Conservation (phyloP, 23 red algal genomes). For the Gracilaria caudata region DNA sequence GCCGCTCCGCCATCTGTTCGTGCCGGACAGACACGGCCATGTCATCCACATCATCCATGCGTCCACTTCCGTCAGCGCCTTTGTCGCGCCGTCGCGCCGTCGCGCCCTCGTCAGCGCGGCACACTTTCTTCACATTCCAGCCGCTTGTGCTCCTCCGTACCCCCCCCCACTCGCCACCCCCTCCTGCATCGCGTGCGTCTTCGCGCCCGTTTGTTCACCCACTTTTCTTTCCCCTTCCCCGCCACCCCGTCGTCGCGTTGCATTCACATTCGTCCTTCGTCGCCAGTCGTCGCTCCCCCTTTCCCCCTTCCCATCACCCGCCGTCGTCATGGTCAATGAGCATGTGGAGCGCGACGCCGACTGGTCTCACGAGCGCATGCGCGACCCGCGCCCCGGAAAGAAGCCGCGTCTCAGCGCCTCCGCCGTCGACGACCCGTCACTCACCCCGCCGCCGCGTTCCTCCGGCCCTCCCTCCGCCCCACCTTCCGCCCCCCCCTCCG, state of each 20-base stretch:
- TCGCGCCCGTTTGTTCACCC: not conserved
- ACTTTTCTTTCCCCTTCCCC: not conserved
- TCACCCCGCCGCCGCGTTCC: not conserved
- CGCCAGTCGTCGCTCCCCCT: not conserved
- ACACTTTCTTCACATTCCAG: too few relatives aligned
- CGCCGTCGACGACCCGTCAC: not conserved
- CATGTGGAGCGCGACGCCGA: constrained; percentile 34
- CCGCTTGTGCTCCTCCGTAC: not conserved
- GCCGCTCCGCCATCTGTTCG: too few relatives aligned
- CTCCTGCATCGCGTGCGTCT: too few relatives aligned
- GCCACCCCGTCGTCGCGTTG: not conserved
- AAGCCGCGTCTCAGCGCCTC: constrained; percentile 21
- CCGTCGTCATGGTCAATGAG: constrained; percentile 24
- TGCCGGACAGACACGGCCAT: too few relatives aligned
- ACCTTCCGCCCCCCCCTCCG: not conserved
- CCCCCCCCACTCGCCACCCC: not conserved
- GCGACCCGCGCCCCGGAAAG: constrained; percentile 39
- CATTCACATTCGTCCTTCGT: not conserved
- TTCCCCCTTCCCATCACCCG: not conserved
- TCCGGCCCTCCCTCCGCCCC: constrained; percentile 2
- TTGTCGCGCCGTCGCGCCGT: not conserved
- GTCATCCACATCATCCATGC: too few relatives aligned
- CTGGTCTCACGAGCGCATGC: constrained; percentile 20
- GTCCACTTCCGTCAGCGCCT: not conserved
- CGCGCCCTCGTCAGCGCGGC: too few relatives aligned